Evolutionary conservation across 2,329 filamentous ascomycete genomes (phyloP), one percentile per base, ranked within the genome.

Genomic region (Colletotrichum godetiae): DNA sequence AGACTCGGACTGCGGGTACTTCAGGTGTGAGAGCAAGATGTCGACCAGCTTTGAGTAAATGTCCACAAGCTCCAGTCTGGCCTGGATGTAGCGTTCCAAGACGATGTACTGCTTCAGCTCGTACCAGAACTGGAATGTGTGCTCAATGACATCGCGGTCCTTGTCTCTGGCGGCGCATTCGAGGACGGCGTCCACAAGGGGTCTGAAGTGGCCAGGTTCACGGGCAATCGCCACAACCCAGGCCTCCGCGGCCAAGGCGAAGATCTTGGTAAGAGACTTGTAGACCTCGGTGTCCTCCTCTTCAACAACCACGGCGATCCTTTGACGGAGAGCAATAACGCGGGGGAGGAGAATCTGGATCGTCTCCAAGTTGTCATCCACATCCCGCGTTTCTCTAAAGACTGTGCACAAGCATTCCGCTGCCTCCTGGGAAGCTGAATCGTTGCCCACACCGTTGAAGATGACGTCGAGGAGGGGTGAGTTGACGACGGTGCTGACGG

Each of bases 81-180:
- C 93, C 78, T 95, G 90, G 64, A 94, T 93, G 81, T 98, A 99
- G 76, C 93, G 93, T 46, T 98, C 96, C 66, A 99, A 84, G 1
- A 95, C 95, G 60, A 99, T 88, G 81, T 97, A 98, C 81, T 98
- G 95, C 86, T 99, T 99, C 59, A 99, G 89, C 80, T 99, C 97
- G 81, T 97, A 98, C 97, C 97, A 99, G 85, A 99, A 98, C 77
- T 91, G 92, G 84, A 99, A 99, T 0, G 97, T 99, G 78, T 97
- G 92, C 67, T 95, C 94, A 75, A 99, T 95, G 5, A 95, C 95
- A 76, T 99, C 97, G 74, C 93, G 91, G 67, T 98, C 96, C 80
- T 92, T 92, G 82, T 99, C 97, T 76, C 93, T 90, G 12, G 93
- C 91, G 74, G 94, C 95, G 79, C 95, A 98, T 84, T 98, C 95